Conservation (phyloP, 2,329 filamentous ascomycete genomes). For the Lachnellula willkommii region DNA sequence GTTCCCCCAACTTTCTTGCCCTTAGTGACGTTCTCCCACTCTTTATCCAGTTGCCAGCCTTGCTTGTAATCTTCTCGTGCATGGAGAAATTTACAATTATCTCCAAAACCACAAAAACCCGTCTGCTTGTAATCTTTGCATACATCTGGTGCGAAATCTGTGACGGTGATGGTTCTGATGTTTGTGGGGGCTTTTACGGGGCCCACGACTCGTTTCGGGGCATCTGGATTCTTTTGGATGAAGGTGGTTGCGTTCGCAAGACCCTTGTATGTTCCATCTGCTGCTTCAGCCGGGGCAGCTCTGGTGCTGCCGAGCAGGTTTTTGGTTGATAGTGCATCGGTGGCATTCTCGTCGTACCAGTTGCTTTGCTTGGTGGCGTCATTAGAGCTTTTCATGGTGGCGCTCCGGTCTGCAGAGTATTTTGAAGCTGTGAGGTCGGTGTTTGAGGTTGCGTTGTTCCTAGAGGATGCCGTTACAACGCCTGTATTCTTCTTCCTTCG, state of each 20-base stretch:
- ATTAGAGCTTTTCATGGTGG: slow-evolving; percentile 62
- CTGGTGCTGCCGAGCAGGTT: slow-evolving; percentile 56
- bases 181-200: slow-evolving; percentile 86
- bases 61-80: slow-evolving; percentile 75
- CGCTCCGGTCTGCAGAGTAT: slow-evolving; percentile 55
- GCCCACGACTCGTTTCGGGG: slow-evolving; percentile 64
- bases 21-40: slow-evolving; percentile 84
- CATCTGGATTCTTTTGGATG: slow-evolving; percentile 76
- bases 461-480: slow-evolving; percentile 60
- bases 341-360: slow-evolving; percentile 76
- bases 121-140: slow-evolving; percentile 93
- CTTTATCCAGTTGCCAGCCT: slow-evolving; percentile 90
- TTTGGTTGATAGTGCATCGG: slow-evolving; percentile 36
- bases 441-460: slow-evolving; percentile 35
- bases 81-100: slow-evolving; percentile 74
- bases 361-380: slow-evolving; percentile 86
- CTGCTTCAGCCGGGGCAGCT: slow-evolving; percentile 30
- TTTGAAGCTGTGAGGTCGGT: slow-evolving; percentile 47
- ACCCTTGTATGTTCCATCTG: slow-evolving; percentile 72
- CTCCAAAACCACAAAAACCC: slow-evolving; percentile 42
- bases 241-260: slow-evolving; percentile 64
- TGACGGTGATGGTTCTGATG: slow-evolving; percentile 82
- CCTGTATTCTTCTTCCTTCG: slow-evolving; percentile 65
- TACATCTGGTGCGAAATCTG: slow-evolving; percentile 85
- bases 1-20: slow-evolving; percentile 60